Conservation (phyloP, 257 asterid genomes). For the Solanum clarkiae region DNA sequence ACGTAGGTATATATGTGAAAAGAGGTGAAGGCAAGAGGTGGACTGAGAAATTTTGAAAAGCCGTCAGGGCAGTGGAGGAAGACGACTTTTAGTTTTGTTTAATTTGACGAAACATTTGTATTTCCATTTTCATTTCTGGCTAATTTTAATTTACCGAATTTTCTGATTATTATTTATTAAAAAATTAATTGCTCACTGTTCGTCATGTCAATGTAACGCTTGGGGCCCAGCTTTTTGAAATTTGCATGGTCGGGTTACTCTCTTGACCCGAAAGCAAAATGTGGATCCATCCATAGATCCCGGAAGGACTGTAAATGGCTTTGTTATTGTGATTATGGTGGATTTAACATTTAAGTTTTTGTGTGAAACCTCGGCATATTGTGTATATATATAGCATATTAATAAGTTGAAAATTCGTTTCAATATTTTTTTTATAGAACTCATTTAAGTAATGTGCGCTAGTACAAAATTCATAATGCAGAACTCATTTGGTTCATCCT, state of each 20-base stretch:
- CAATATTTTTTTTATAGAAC: too few relatives aligned
- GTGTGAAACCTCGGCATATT: background rate
- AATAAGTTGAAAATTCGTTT: background rate
- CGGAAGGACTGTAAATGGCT: background rate
- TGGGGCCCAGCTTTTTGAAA: background rate
- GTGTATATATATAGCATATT: too few relatives aligned
- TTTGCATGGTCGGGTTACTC: background rate
- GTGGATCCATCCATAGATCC: background rate
- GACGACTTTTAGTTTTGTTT: constrained; percentile 40
- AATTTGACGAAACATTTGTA: background rate
- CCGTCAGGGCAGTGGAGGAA: constrained; percentile 51
- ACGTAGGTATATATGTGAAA: background rate
- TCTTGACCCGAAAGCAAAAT: background rate
- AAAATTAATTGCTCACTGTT: background rate
- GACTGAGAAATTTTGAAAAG: constrained; percentile 30
- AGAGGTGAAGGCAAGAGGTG: constrained; percentile 53
- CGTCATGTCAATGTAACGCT: background rate
- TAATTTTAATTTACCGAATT: background rate
- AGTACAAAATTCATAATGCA: too few relatives aligned
- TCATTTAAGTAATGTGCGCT: too few relatives aligned
- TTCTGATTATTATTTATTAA: background rate
- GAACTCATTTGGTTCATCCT: too few relatives aligned
- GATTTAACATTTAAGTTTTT: background rate
- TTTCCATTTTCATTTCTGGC: background rate
- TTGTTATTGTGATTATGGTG: background rate